Evolutionary conservation across 371 early-diverging fungal genomes (phyloP).

Genomic region (Rhizopus stolonifer): DNA sequence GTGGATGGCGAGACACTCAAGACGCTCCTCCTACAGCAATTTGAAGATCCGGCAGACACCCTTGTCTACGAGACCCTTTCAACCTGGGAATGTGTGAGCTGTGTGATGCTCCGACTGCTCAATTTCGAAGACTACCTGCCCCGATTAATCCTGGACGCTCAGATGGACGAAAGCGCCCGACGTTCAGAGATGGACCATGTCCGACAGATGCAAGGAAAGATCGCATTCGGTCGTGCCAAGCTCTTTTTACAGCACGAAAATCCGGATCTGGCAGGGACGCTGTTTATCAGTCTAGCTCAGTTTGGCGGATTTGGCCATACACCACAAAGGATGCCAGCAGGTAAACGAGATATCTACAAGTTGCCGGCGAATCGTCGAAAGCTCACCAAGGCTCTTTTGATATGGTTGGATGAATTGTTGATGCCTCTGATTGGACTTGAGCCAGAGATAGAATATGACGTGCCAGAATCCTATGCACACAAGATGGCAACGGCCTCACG

Average conservation of each 20-base stretch:
- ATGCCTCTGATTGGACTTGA: constrained; percentile 37
- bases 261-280: constrained; percentile 23
- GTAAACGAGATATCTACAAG: constrained; percentile 27
- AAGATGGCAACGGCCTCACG: constrained; percentile 13
- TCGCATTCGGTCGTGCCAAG: constrained; percentile 28
- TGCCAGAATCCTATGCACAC: constrained; percentile 12
- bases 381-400: constrained; percentile 31
- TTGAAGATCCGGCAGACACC: constrained; percentile 27
- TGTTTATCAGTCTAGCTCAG: constrained; percentile 24
- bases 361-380: constrained; percentile 40
- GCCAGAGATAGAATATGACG: constrained; percentile 14
- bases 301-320: constrained; percentile 26
- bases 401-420: constrained; percentile 52
- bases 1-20: constrained; percentile 34
- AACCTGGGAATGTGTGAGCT: constrained; percentile 34
- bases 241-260: constrained; percentile 29
- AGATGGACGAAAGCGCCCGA: constrained; percentile 24
- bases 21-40: constrained; percentile 20
- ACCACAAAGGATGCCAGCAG: constrained; percentile 1
- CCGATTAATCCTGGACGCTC: constrained; percentile 36
- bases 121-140: constrained; percentile 43
- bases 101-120: constrained; percentile 34
- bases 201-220: constrained; percentile 21
- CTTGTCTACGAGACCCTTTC: constrained; percentile 29
- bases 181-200: constrained; percentile 28